These are phyloP conservation scores for Trichoderma koningiopsis DNA, from an alignment of 2,329 filamentous ascomycete genomes.

Conservation along the genomic window DNA sequence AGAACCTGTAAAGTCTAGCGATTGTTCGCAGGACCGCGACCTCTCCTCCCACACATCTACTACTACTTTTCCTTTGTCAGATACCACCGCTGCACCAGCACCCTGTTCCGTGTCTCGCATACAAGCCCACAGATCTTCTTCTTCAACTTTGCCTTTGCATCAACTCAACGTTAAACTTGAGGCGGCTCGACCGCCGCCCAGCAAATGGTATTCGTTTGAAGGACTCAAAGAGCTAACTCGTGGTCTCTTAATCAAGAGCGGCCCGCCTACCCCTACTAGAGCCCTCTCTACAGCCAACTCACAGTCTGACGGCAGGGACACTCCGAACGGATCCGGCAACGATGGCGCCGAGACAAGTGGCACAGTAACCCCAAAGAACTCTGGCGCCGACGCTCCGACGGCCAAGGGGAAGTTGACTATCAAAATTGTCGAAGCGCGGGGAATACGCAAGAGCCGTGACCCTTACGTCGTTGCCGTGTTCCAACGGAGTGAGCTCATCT, in stretches of 20 bases:
- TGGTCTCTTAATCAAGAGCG: constrained; percentile 77
- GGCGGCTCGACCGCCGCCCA: constrained; percentile 41
- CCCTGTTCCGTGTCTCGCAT: constrained; percentile 20
- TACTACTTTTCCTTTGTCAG: constrained; percentile 6
- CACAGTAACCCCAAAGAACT: constrained; percentile 54
- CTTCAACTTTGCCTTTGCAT: constrained; percentile 43
- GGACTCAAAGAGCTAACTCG: constrained; percentile 87
- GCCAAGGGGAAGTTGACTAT: constrained; percentile 88
- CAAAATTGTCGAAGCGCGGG: constrained; percentile 83
- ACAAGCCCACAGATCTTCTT: constrained; percentile 28
- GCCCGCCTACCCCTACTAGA: constrained; percentile 85
- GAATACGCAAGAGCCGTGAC: constrained; percentile 77
- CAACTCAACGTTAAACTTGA: constrained; percentile 50
- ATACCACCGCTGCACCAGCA: not conserved
- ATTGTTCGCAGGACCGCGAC: constrained; percentile 12
- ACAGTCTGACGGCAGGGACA: constrained; percentile 49
- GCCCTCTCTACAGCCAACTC: constrained; percentile 70
- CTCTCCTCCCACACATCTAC: constrained; percentile 11
- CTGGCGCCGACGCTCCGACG: constrained; percentile 66
- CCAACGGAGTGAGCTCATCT: constrained; percentile 95
- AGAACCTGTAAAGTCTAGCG: constrained; percentile 16
- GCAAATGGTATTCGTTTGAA: constrained; percentile 65
- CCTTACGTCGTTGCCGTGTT: constrained; percentile 97
- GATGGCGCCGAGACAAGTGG: constrained; percentile 51
- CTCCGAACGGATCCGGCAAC: constrained; percentile 43